Evolutionary conservation across 192 early-diverging fungal genomes (phyloP), one percentile per base, ranked within the genome.

Genomic region (Ambispora gerdemannii): DNA sequence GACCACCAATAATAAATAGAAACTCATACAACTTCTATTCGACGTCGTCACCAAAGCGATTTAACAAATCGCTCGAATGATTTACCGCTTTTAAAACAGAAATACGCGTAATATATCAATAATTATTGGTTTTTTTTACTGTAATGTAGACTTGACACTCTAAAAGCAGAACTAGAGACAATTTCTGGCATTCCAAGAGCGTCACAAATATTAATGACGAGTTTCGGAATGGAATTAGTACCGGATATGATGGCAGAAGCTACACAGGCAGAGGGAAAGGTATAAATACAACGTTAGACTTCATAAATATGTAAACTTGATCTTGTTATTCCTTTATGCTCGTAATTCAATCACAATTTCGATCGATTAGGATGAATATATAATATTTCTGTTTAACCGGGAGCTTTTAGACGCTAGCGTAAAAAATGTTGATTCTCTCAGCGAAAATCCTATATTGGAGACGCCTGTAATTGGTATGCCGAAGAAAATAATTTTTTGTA

Each of bases 131-230:
- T 15, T 51, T 2, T 22, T 70, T 25, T 17, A 52, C 27, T 67
- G 33, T 38, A 35, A 60, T 61, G 22, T 69, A 80, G 78, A 1
- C 32, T 80, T 27, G 70, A 72, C 20, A 55, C 63, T 15, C 51
- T 80, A 13, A 72, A 77, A 43, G 36, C 34, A 49, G 70, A 72
- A 47, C 30, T 80, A 30, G 84, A 85, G 59, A 74, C 72, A 67
- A 67, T 69, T 28, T 77, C 80, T 33, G 77, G 77, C 20, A 73
- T 85, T 25, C 78, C 82, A 28, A 67, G 70, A 22, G 56, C 59
- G 38, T 79, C 74, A 24, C 84, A 85, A 59, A 85, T 85, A 58
- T 51, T 85, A 50, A 81, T 85, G 80, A 85, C 84, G 4, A 77
- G 76, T 60, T 72, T 72, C 67, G 84, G 84, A 3, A 66, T 75